A percentile compares a stretch with the other conserved stretches of the same genome.
Evolutionary conservation across 2,329 filamentous ascomycete genomes (phyloP).

Genomic region (Pestalotiopsis sp.): DNA sequence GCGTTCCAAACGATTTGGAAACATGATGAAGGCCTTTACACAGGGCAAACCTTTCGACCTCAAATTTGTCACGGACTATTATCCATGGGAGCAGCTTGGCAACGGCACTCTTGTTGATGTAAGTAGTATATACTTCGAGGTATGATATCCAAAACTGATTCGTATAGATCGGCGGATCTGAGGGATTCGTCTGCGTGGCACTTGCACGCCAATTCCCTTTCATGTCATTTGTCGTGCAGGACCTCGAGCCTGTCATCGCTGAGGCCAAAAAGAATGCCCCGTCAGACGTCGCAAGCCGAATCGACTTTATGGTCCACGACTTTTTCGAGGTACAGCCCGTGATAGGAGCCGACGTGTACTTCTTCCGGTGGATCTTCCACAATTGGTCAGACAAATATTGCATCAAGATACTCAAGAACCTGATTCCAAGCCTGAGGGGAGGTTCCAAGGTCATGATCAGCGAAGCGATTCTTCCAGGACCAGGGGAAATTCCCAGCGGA

Average conservation of each 20-base stretch:
- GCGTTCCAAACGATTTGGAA: slow-evolving; percentile 55
- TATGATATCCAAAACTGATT: no score
- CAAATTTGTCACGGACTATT: slow-evolving; percentile 54
- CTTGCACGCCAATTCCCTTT: slow-evolving; percentile 51
- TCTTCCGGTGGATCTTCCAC: slow-evolving; percentile 50
- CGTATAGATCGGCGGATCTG: slow-evolving; percentile 61
- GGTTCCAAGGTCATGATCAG: slow-evolving; percentile 37
- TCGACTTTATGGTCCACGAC: slow-evolving; percentile 40
- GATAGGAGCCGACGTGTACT: slow-evolving; percentile 43
- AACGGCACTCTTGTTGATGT: slow-evolving; percentile 46
- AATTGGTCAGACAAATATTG: slow-evolving; percentile 48
- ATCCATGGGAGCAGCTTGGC: slow-evolving; percentile 52
- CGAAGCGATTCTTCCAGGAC: slow-evolving; percentile 15
- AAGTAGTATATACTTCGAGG: background rate
- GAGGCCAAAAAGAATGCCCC: slow-evolving; percentile 49
- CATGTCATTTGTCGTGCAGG: slow-evolving; percentile 52
- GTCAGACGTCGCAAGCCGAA: slow-evolving; percentile 17
- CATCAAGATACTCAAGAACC: slow-evolving; percentile 35
- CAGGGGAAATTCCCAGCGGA: background rate
- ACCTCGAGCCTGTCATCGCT: slow-evolving; percentile 51
- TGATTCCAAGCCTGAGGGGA: slow-evolving; percentile 43
- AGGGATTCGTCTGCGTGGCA: slow-evolving; percentile 59
- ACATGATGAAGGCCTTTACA: slow-evolving; percentile 57
- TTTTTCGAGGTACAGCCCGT: slow-evolving; percentile 47
- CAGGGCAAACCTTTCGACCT: slow-evolving; percentile 60